phyloP scores from a whole-genome alignment of 2,329 filamentous ascomycete genomes.

The Ophiostoma populinum region DNA sequence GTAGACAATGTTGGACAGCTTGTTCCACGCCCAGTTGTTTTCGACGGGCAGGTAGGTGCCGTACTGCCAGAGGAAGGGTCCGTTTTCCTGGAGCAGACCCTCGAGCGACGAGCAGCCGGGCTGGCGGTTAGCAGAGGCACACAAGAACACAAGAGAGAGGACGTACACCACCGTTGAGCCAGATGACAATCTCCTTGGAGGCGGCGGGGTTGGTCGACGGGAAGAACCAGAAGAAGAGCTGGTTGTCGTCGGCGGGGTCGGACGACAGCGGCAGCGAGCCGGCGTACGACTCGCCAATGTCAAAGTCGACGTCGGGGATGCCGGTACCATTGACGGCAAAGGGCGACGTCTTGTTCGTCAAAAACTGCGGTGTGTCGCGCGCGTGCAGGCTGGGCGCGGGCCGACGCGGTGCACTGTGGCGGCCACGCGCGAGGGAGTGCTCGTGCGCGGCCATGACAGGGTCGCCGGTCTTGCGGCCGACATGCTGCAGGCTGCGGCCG shows the following conservation, averaged over 20 bases:
- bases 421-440: background rate
- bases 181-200: constrained; percentile 43
- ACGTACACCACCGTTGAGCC: constrained; percentile 36
- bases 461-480: constrained; percentile 3
- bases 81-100: constrained; percentile 61
- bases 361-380: constrained; percentile 4
- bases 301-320: constrained; percentile 53
- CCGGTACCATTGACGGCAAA: constrained; percentile 46
- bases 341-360: constrained; percentile 14
- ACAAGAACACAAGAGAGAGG: background rate
- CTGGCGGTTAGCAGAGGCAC: constrained; percentile 14
- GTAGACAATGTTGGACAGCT: constrained; percentile 62
- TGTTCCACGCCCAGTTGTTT: constrained; percentile 59
- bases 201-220: constrained; percentile 33
- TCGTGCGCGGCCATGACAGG: background rate
- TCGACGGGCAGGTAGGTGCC: constrained; percentile 48
- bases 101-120: constrained; percentile 45
- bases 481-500: constrained; percentile 10
- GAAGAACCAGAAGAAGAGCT: constrained; percentile 53
- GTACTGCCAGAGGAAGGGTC: constrained; percentile 52
- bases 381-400: background rate
- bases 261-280: constrained; percentile 40
- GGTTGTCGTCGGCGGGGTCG: constrained; percentile 22
- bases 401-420: too few species aligned
- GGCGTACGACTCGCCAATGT: constrained; percentile 49